Conservation (phyloP, 495 filamentous ascomycete species). For the Penicillium cinerascens region DNA sequence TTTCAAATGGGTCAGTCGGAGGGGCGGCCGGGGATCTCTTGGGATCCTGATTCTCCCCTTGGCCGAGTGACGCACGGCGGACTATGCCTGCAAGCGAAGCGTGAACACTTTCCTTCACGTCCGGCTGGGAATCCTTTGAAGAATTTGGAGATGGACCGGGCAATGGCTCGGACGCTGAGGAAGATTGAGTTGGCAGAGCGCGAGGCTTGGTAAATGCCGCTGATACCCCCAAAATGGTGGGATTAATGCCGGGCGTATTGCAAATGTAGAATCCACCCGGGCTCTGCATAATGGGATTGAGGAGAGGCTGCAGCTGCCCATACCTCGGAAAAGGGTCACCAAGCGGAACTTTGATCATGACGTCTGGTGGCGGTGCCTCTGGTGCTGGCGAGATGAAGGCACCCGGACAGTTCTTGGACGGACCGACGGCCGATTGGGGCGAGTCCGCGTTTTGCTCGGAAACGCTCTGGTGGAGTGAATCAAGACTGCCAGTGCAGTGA, state of each 20-base stretch:
- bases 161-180: neutral
- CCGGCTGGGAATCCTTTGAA: neutral
- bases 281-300: slow-evolving; percentile 9
- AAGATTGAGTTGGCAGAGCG: neutral
- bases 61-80: neutral
- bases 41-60: neutral
- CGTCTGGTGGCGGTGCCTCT: neutral
- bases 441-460: slow-evolving; percentile 22
- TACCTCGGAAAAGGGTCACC: neutral
- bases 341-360: neutral
- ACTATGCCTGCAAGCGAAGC: neutral
- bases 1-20: neutral
- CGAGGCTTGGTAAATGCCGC: neutral
- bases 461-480: slow-evolving; percentile 27
- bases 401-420: slow-evolving; percentile 7
- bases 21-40: neutral
- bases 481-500: slow-evolving; percentile 29
- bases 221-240: neutral
- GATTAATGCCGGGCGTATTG: neutral
- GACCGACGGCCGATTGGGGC: slow-evolving; percentile 1
- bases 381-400: neutral
- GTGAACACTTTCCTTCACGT: neutral
- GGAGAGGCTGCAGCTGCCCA: slow-evolving; percentile 19
- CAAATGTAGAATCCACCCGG: slow-evolving; percentile 21
- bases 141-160: neutral